phyloP scores from a whole-genome alignment of 2,329 filamentous ascomycete genomes.

The Nemania diffusa region DNA sequence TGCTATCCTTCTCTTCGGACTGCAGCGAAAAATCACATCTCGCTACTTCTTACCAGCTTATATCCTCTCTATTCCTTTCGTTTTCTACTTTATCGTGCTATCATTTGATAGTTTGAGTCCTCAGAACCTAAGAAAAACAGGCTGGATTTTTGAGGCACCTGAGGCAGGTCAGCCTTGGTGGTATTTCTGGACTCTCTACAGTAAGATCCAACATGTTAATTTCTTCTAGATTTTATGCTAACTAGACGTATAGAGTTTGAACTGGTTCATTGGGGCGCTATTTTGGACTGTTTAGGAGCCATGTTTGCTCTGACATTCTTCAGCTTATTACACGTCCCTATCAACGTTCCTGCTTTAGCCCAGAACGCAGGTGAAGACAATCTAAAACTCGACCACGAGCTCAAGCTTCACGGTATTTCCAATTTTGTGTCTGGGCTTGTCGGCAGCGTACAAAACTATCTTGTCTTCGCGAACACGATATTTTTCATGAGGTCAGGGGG shows the following conservation, averaged over 20 bases:
- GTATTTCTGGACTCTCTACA: constrained; percentile 96
- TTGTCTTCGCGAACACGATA: constrained; percentile 98
- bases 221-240: constrained; percentile 32
- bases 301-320: constrained; percentile 99
- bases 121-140: constrained; percentile 72
- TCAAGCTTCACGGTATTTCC: constrained; percentile 91
- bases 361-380: constrained; percentile 93
- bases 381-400: constrained; percentile 87
- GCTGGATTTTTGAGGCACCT: constrained; percentile 93
- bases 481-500: constrained; percentile 95
- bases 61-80: constrained; percentile 79
- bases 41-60: constrained; percentile 89
- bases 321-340: constrained; percentile 94
- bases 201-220: constrained; percentile 61
- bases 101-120: constrained; percentile 75
- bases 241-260: constrained; percentile 71
- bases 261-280: constrained; percentile 82
- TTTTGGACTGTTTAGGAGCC: constrained; percentile 86
- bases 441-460: constrained; percentile 95
- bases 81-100: constrained; percentile 83
- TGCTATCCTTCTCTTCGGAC: constrained; percentile 78
- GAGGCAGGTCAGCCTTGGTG: constrained; percentile 91
- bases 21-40: constrained; percentile 80
- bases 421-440: constrained; percentile 88
- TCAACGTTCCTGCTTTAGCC: constrained; percentile 94